Percentiles rank a stretch among this genome's conserved stretches.
phyloP scores from a whole-genome alignment of 805 yeast species.

The Groenewaldozyma salmanticensis region DNA sequence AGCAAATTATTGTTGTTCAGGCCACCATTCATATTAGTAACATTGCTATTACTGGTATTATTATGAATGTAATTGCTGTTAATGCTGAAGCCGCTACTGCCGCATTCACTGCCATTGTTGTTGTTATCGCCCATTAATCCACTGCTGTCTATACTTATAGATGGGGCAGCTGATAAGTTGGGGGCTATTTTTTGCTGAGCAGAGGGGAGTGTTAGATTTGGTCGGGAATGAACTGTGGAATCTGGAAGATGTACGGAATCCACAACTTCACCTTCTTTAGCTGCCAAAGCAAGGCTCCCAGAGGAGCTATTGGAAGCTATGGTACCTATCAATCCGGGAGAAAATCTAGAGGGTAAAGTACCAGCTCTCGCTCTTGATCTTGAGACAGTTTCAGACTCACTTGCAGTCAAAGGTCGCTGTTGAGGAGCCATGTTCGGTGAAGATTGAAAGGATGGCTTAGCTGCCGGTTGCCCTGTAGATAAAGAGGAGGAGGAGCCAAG shows the following conservation, averaged over 20 bases:
- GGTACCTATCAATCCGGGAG: conserved; percentile 19
- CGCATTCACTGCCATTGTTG: conserved; percentile 9
- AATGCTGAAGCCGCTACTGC: conserved; percentile 5
- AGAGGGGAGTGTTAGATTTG: no score
- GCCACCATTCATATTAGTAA: no score
- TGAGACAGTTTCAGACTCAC: no score
- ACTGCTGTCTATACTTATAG: no score
- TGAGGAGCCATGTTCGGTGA: no score
- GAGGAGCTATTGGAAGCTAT: conserved; percentile 9
- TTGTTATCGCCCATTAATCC: no score
- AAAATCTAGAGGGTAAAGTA: conserved; percentile 59
- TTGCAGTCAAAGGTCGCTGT: background rate
- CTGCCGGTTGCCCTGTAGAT: no score
- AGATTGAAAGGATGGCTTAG: no score
- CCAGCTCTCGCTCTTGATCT: conserved; percentile 65
- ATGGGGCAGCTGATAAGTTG: no score
- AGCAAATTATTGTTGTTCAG: conserved; percentile 6
- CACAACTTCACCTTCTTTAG: background rate
- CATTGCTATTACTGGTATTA: no score
- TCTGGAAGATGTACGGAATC: background rate
- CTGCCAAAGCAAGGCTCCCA: conserved; percentile 21
- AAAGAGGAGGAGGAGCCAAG: conserved; percentile 31
- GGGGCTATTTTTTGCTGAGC: no score
- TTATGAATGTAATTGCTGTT: no score
- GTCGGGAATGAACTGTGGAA: background rate